Evolutionary conservation across 1,139 yeast species (phyloP).

Genomic region (Geotrichum fermentans): DNA sequence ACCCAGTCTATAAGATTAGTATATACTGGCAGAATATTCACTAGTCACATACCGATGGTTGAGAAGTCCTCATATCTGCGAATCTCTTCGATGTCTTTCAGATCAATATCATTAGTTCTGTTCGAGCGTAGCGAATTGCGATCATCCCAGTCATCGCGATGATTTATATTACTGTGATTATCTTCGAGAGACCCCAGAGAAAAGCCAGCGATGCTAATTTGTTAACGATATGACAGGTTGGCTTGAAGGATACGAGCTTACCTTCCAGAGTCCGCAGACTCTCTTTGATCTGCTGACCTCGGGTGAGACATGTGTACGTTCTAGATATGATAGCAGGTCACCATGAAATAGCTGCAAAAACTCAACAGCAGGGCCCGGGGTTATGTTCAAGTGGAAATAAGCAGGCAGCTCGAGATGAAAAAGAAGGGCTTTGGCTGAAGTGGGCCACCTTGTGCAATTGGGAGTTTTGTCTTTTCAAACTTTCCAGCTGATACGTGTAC

Average conservation of each 20-base stretch:
- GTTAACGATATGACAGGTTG: no score
- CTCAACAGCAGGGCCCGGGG: no score
- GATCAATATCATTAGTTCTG: constrained; percentile 14
- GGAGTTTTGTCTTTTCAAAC: no score
- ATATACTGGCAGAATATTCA: neutral
- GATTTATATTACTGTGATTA: neutral
- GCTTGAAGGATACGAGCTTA: no score
- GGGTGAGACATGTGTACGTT: neutral
- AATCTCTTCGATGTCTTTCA: constrained; percentile 30
- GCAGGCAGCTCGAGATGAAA: no score
- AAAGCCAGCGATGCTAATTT: constrained; percentile 12
- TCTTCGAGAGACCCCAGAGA: constrained; percentile 17
- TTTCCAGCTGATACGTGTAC: no score
- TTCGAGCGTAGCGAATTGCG: neutral
- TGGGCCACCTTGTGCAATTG: no score
- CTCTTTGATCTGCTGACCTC: neutral
- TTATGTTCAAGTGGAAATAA: no score
- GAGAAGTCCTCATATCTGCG: constrained; percentile 37
- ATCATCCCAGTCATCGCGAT: constrained; percentile 8
- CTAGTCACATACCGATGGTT: constrained; percentile 26
- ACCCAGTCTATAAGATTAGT: constrained; percentile 63
- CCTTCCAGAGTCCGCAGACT: constrained; percentile 2
- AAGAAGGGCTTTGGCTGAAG: no score
- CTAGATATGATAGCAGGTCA: no score
- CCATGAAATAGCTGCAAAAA: no score